These are phyloP conservation scores for Olyra latifolia DNA, from an alignment of 176 grass and related monocot genomes.

Conservation along the genomic window DNA sequence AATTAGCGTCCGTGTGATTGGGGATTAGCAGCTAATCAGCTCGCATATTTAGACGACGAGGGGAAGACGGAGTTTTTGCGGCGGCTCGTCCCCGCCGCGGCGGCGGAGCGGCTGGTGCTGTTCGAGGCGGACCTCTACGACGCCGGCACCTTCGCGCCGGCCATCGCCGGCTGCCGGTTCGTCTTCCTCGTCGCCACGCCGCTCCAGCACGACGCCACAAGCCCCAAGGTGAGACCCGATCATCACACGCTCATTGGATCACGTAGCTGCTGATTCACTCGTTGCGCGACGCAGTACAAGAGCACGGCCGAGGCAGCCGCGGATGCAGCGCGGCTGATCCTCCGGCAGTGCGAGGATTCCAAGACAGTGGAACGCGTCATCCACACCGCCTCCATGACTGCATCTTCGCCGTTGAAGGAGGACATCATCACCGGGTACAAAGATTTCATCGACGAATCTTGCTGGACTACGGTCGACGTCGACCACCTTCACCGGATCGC, in stretches of 20 bases:
- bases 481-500: constrained; percentile 27
- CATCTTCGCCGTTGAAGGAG: constrained; percentile 52
- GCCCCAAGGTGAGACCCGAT: neutral
- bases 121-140: constrained; percentile 65
- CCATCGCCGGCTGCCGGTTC: constrained; percentile 55
- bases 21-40: too few species aligned
- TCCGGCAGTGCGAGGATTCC: constrained; percentile 49
- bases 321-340: constrained; percentile 36
- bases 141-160: constrained; percentile 49
- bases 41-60: constrained; percentile 44
- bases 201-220: neutral
- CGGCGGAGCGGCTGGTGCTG: constrained; percentile 37
- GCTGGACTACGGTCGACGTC: constrained; percentile 45
- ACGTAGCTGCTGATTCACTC: too few species aligned
- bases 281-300: constrained; percentile 42
- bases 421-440: neutral
- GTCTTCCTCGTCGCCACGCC: constrained; percentile 75
- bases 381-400: constrained; percentile 52
- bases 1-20: neutral
- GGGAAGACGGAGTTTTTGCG: constrained; percentile 44
- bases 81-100: constrained; percentile 39
- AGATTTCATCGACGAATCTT: constrained; percentile 53
- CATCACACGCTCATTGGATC: too few species aligned
- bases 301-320: constrained; percentile 36
- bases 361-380: constrained; percentile 62